Evolutionary conservation across 345 rosid species (phyloP).

Genomic region (Eucalyptus lansdowneana): DNA sequence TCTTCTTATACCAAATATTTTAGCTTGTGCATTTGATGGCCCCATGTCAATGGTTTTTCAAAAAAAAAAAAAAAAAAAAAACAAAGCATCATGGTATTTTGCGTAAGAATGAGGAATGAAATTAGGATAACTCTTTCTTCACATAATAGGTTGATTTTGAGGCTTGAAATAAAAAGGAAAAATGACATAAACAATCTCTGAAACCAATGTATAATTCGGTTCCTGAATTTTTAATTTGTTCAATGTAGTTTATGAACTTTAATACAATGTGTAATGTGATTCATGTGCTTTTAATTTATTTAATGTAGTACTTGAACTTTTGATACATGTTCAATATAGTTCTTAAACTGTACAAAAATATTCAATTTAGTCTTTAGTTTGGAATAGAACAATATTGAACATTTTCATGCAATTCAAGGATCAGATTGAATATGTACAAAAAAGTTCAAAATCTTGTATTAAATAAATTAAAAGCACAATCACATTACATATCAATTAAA

Average conservation of each 20-base stretch:
- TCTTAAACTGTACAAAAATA: accelerated
- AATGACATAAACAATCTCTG: too few species aligned
- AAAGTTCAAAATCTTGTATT: too few species aligned
- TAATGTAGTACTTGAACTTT: accelerated
- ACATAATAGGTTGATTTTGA: background rate
- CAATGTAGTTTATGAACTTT: too few species aligned
- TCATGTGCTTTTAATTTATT: too few species aligned
- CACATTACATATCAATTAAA: too few species aligned
- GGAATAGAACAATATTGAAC: too few species aligned
- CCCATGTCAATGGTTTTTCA: background rate
- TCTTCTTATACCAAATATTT: background rate
- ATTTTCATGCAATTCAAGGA: accelerated
- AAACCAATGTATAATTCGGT: too few species aligned
- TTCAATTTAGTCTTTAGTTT: too few species aligned
- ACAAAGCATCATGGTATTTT: background rate
- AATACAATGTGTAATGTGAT: too few species aligned
- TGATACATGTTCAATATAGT: accelerated
- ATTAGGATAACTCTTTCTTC: background rate
- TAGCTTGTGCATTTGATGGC: background rate
- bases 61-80: background rate
- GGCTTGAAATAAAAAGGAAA: background rate
- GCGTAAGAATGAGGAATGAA: background rate
- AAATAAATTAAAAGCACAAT: accelerated
- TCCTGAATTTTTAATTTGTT: too few species aligned
- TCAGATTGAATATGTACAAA: accelerated